phyloP scores from a whole-genome alignment of 73 alveolate species.

The Paramecium tetraurelia region DNA sequence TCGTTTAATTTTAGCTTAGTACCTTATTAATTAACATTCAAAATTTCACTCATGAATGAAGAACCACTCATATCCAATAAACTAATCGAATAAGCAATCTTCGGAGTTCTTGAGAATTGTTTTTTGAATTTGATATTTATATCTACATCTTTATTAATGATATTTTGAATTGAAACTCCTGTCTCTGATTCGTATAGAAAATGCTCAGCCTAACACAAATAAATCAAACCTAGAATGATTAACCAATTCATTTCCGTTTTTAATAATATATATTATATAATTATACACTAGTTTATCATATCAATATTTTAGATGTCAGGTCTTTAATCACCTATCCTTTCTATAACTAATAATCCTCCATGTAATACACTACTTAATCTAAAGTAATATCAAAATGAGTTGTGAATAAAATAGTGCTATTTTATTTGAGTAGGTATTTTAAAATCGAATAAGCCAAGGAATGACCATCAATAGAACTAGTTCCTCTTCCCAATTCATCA shows the following conservation, averaged over 20 bases:
- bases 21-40: constrained; percentile 25
- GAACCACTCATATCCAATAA: constrained; percentile 28
- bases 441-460: neutral
- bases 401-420: neutral
- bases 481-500: constrained; percentile 50
- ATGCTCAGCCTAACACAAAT: constrained; percentile 11
- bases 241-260: constrained; percentile 14
- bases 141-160: neutral
- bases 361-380: neutral
- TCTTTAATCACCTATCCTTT: neutral
- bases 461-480: constrained; percentile 45
- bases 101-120: neutral
- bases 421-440: constrained; percentile 16
- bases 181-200: constrained; percentile 11
- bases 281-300: neutral
- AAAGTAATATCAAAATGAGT: constrained; percentile 21
- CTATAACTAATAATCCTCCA: neutral
- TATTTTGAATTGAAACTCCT: neutral
- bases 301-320: neutral
- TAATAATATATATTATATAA: neutral
- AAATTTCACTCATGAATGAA: constrained; percentile 5
- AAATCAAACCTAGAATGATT: neutral
- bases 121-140: constrained; percentile 21
- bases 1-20: neutral
- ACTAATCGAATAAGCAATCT: neutral